A percentile compares a stretch with the other conserved stretches of the same genome.
phyloP scores from a whole-genome alignment of 306 rosid genomes.

The Castanea crenata region DNA sequence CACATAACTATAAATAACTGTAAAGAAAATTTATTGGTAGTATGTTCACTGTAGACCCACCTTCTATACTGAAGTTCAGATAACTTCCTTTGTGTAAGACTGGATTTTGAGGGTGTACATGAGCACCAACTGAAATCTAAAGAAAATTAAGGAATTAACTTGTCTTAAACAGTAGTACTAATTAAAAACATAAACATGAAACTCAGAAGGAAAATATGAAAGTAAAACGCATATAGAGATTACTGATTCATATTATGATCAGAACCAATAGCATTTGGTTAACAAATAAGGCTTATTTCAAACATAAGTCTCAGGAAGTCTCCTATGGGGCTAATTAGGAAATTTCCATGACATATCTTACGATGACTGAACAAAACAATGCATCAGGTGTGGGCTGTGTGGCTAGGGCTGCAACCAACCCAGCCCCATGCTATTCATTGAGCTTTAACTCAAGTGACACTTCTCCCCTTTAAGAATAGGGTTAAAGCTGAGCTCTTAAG shows the following conservation, averaged over 20 bases:
- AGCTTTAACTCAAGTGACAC: too few relatives aligned
- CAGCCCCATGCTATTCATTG: not conserved
- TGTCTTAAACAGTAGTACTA: constrained; percentile 9
- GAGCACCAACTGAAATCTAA: constrained; percentile 87
- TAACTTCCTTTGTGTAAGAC: constrained; percentile 62
- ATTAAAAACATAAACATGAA: not conserved
- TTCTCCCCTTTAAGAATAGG: too few relatives aligned
- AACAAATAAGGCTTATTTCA: constrained; percentile 4
- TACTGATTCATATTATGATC: constrained; percentile 5
- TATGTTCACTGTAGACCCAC: constrained; percentile 36
- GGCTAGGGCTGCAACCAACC: not conserved
- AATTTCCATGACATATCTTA: not conserved
- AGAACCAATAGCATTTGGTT: constrained; percentile 15
- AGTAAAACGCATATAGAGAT: constrained; percentile 6
- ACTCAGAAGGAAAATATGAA: constrained; percentile 9
- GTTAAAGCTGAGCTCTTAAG: too few relatives aligned
- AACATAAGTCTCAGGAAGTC: constrained; percentile 10
- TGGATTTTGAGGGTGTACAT: constrained; percentile 81
- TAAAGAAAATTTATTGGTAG: not conserved
- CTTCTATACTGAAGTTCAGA: constrained; percentile 77
- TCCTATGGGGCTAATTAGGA: not conserved
- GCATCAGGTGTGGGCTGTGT: not conserved
- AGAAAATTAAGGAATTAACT: constrained; percentile 18
- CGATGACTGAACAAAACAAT: not conserved
- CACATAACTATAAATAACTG: not conserved